Evolutionary conservation across 768 basidiomycete species (phyloP), one percentile per base, ranked within the genome.

Genomic region (Nidula microcarpa): DNA sequence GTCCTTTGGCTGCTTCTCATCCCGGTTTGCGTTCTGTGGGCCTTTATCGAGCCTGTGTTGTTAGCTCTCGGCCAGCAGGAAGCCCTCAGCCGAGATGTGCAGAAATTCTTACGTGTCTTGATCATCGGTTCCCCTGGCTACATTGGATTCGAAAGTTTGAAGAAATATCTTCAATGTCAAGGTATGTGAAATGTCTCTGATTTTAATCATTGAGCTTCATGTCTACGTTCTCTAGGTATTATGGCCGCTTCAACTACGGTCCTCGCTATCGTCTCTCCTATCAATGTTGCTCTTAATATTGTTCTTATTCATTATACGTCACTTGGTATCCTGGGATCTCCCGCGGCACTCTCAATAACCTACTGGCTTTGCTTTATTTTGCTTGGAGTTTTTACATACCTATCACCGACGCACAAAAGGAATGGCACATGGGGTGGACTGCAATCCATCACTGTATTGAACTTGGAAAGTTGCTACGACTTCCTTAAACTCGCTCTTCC

Each of bases 81-180:
- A 14, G 64, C 63, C 8, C 78, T 91, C 39, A 81, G 83, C 55
- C 67, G 66, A 44, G 81, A 86, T 56, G 85, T 87, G 0, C 84
- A 90, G 61, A 58, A 62, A 11, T 89, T 87, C 61, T 69, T 91
- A 59, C 81, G 88, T 6, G 65, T 89, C 33, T 68, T 90, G 46
- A 74, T 84, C 44, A 43, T 84, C 39, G 86, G 81, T 1, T 85
- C 83, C 0, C 89, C 89, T 0, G 88, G 80, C 2, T 89, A 88
- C 61, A 81, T 89, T 59, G 86, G 80, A 2, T 89, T 89, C 53
- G 87, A 91, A 64, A 84, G 81, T 53, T 70, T 89, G 59, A 90
- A 90, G 65, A 90, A 87, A 66, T 91, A 89, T 65, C 65, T 91
- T 23, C 89, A 89, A 61, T 89, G 87, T 53, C 87, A 91, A 74